Percentiles rank a stretch among this genome's conserved stretches.
Evolutionary conservation across 2,329 filamentous ascomycete species (phyloP).

Genomic region (Ophiostoma sp.): DNA sequence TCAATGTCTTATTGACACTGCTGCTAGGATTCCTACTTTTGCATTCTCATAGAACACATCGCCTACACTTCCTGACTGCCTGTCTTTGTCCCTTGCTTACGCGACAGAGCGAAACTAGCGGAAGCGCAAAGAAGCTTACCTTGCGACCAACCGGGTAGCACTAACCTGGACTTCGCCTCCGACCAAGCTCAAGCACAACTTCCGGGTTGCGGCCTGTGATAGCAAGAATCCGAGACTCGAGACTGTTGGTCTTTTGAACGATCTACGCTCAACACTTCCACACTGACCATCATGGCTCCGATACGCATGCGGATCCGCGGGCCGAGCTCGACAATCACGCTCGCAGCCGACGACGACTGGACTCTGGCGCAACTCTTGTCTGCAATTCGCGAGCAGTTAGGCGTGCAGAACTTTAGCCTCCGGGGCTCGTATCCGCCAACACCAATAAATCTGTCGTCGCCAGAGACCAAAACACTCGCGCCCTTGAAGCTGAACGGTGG

Average conservation of each 20-base stretch:
- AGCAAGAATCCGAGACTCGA: no score
- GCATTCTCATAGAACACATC: not conserved
- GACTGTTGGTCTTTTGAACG: no score
- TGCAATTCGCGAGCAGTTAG: slow-evolving; percentile 58
- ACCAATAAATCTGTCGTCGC: slow-evolving; percentile 56
- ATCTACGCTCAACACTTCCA: not conserved
- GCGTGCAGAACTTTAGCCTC: slow-evolving; percentile 61
- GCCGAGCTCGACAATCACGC: slow-evolving; percentile 64
- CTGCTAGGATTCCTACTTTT: no score
- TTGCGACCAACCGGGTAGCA: not conserved
- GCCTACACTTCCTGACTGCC: not conserved
- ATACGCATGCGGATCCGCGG: slow-evolving; percentile 70
- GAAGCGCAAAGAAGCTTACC: not conserved
- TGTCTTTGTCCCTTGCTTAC: not conserved
- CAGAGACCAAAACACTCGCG: slow-evolving; percentile 37
- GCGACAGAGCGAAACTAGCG: not conserved
- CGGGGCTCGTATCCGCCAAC: slow-evolving; percentile 83
- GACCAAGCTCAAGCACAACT: not conserved
- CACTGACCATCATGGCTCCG: slow-evolving; percentile 18
- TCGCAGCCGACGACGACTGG: slow-evolving; percentile 55
- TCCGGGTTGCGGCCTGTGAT: not conserved
- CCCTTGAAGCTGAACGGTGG: slow-evolving; percentile 46
- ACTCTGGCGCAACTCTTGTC: slow-evolving; percentile 57
- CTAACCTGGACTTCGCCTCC: slow-evolving; percentile 1
- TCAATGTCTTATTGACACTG: no score